Conservation (phyloP, 2,329 filamentous ascomycete genomes). For the Phoma sp. region DNA sequence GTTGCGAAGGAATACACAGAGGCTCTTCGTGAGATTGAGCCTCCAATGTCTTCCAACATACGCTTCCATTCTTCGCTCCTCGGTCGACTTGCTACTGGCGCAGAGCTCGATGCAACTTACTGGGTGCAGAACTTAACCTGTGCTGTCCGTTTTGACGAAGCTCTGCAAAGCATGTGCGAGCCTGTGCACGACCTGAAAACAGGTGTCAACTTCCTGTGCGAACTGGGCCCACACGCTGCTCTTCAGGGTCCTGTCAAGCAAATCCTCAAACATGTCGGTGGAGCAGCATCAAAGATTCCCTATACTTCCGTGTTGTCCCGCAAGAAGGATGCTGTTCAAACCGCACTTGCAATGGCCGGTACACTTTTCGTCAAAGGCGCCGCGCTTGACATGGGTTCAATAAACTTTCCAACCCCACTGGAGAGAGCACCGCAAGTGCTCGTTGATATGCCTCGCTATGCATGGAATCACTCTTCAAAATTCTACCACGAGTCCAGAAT, state of each 20-base stretch:
- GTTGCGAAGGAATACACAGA: constrained; percentile 33
- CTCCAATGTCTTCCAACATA: constrained; percentile 22
- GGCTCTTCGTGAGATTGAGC: constrained; percentile 29
- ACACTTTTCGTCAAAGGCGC: constrained; percentile 20
- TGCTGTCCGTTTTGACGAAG: constrained; percentile 26
- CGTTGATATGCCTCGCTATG: constrained; percentile 32
- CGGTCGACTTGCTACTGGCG: constrained; percentile 14
- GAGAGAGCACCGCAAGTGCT: constrained; percentile 28
- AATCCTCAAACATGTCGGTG: constrained; percentile 24
- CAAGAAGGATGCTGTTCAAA: constrained; percentile 28
- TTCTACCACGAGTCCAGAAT: constrained; percentile 28
- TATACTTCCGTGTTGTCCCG: constrained; percentile 29
- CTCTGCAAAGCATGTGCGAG: constrained; percentile 20
- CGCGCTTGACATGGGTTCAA: constrained; percentile 26
- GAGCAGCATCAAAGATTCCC: constrained; percentile 22
- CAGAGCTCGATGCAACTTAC: constrained; percentile 26
- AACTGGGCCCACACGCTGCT: constrained; percentile 35
- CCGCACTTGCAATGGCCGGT: constrained; percentile 26
- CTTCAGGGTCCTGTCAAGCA: constrained; percentile 35
- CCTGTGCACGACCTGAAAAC: constrained; percentile 18
- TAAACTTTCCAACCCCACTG: constrained; percentile 32
- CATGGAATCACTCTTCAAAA: constrained; percentile 38
- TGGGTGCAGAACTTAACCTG: constrained; percentile 34
- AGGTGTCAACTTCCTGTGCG: constrained; percentile 27
- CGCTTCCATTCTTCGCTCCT: constrained; percentile 29